These are phyloP conservation scores for Trichophyton equinum DNA, from an alignment of 2,329 filamentous ascomycete species.

Conservation along the genomic window DNA sequence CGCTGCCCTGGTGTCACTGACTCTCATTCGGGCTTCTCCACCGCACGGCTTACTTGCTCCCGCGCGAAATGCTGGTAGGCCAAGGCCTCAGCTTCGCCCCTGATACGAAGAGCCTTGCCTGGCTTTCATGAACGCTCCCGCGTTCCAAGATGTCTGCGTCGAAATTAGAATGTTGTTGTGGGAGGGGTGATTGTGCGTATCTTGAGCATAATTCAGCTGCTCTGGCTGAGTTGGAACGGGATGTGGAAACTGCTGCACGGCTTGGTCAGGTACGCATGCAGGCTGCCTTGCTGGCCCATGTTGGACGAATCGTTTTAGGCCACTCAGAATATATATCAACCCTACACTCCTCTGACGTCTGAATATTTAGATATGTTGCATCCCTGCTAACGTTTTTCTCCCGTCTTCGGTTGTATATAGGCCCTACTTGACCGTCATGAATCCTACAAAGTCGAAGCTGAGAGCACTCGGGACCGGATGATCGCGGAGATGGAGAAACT, in stretches of 20 bases:
- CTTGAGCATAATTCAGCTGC: constrained; percentile 67
- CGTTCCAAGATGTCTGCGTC: constrained; percentile 6
- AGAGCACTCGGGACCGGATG: constrained; percentile 67
- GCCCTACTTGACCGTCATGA: constrained; percentile 85
- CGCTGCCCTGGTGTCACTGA: not conserved
- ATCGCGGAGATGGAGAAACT: constrained; percentile 60
- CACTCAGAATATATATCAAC: constrained; percentile 1
- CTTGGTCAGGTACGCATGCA: constrained; percentile 64
- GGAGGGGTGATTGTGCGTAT: constrained; percentile 63
- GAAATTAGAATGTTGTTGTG: constrained; percentile 63
- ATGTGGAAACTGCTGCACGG: constrained; percentile 73
- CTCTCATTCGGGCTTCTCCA: not conserved
- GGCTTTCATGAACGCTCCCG: not conserved
- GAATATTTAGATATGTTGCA: not conserved
- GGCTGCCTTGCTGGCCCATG: not conserved
- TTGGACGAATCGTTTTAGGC: constrained; percentile 4
- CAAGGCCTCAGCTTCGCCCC: not conserved
- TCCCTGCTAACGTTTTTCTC: constrained; percentile 14
- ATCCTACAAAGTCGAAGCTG: constrained; percentile 83
- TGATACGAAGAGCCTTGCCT: not conserved
- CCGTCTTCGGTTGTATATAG: constrained; percentile 36
- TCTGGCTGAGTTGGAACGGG: constrained; percentile 70
- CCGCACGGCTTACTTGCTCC: not conserved
- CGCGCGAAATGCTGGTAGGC: not conserved
- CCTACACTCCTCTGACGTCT: not conserved